Evolutionary conservation across 306 rosid species (phyloP), one percentile per base, ranked within the genome.

Genomic region (Sicyos edulis): DNA sequence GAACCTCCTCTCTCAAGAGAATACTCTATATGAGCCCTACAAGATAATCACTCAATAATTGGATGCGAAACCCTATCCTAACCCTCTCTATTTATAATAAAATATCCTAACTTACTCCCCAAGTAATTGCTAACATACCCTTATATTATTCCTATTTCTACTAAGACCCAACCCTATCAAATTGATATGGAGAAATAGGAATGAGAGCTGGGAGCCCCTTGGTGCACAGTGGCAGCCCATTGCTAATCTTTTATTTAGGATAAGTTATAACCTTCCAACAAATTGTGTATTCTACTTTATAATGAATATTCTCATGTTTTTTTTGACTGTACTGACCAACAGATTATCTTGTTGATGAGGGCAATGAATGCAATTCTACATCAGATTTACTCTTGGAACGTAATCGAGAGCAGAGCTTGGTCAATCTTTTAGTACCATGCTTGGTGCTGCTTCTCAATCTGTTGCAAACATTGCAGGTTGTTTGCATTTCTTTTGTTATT

Each of bases 321-420:
- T 55, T 76, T 67, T 73, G 71, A 20, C 53, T 42, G 16, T 65
- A 0, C 79, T 72, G 73, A 77, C 80, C 74, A 76, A 77, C 88
- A 93, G 99, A 91, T 83, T 91, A 93, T 82, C 99, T 93, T 50
- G 99, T 93, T 57, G 99, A 93, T n/a, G 99, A 93, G 86, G 96
- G 96, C 70, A 86, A 96, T 19, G 98, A 93, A 71, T 87, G 96
- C 89, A 93, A 91, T 80, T 76, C 91, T 76, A 87, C 99, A 9
- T 91, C 97, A 78, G 99, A 93, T 82, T 82, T 93, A 73, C 87
- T 91, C 10, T 59, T 83, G 82, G 99, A 93, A 79, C 99, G 95
- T 70, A 85, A 85, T 78, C 91, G 96, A 74, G 99, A 93, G 78
- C 89, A 87, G 80, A 83, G 88, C 77, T 70, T 91, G 52, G 86